Base-by-base conservation (phyloP, 495 filamentous ascomycete genomes). In the Evernia prunastri region DNA sequence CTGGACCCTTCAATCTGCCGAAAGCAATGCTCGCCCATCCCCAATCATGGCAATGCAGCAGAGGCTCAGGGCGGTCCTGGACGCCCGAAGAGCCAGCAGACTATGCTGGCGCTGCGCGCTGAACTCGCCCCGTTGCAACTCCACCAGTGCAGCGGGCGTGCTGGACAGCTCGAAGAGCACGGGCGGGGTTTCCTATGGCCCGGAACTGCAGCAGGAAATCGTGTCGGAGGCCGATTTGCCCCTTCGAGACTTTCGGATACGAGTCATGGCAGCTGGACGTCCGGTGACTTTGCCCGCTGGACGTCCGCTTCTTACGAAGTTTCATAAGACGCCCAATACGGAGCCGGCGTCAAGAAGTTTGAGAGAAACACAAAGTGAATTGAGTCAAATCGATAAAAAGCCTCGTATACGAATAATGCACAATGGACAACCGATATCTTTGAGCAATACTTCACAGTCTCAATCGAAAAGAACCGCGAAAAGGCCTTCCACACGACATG, bases 41-140 rank as follows among this genome's bases (percentile, higher is more conserved):
- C 9, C 12, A 20, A 51, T 17, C 29, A 63, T 56, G 60, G 37
- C 56, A 23, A 18, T 58, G 5, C 33, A 27, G 18, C 43, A 54
- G 13, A 45, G 54, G 23, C 60, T 63, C 39, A 11, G 43, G 37
- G 23, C 29, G 49, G 35, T 45, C 42, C 11, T 59, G 3, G 43
- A 25, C 0, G 35, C n/a, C 17, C 37, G 49, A 39, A 59, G 35
- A 59, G 25, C 56, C 20, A 51, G 37, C 25, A 31, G 37, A 20
- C 51, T 11, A n/a, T 63, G 60, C 20, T 63, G 65, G 60, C 56
- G 60, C 40, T 67, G 65, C 56, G 53, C 60, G 37, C 43, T 63
- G 9, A 11, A 25, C 17, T 20, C 36, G 4, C 39, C 53, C 1
- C 51, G 58, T 56, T 61, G 58, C 18, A 56, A 27, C 42, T 57